Base-by-base conservation (phyloP, 345 rosid genomes). In the Aquilaria malaccensis region DNA sequence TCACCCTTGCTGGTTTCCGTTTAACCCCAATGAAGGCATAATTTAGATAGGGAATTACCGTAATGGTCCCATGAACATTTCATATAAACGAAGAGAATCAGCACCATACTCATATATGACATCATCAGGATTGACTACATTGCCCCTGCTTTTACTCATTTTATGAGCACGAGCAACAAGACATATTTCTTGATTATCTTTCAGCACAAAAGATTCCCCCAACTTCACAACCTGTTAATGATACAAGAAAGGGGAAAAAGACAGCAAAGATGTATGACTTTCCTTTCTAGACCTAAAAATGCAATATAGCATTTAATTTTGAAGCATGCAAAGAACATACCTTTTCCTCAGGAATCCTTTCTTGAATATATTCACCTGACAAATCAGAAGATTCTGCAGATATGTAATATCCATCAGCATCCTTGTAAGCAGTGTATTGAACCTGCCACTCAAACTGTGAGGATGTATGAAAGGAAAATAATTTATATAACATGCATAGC, bases 31-130 rank as follows among this genome's bases (percentile, higher is more conserved):
- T 62, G 7, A 37, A 37, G 43, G 2, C 43, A 37, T 3, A 37
- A 37, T 37, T 0, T 12, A 51, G 60, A 55, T 52, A 11, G n/a
- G 30, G 4, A 30, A 29, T 45, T 78, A 89, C 98, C 97, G 80
- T 69, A 93, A 87, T 33, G 97, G 98, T 72, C 98, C 98, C 97
- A 93, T 89, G 82, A 93, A 93, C 97, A 93, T 93, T 71, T 93
- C 98, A 59, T 93, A 93, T 47, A 93, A 70, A 14, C 98, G 82
- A 69, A 93, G 89, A 75, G 97, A 89, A 81, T 93, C 98, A 46
- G 97, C 97, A 69, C 98, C 98, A 64, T 81, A 87, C 77, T 82
- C 91, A n/a, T 62, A 73, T 62, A 89, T 85, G 67, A 89, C 86
- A 64, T 87, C 97, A 72, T 85, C 97, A 41, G 98, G 97, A 72